Base-by-base conservation (phyloP, 192 early-diverging fungal species). In the Podila minutissima region DNA sequence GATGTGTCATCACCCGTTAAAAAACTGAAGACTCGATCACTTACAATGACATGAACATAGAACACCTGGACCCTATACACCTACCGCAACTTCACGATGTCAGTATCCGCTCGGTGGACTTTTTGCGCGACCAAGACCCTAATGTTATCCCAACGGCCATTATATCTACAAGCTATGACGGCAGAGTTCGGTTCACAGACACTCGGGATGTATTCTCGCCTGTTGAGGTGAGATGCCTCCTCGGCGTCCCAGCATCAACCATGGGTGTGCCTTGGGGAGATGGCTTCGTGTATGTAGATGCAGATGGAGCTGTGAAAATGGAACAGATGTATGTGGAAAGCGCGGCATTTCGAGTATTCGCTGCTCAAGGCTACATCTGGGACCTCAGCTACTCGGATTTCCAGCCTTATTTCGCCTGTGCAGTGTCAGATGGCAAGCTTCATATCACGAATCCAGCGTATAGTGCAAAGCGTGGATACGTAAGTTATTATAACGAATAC, bases 51-150 rank as follows among this genome's bases (percentile, higher is more conserved):
- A 13, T 55, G 19, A 20, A 5, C 20, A 64, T 53, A 78, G 75
- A 81, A 49, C 73, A 69, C 29, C 62, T 81, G 31, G 77, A 81
- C 33, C 77, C 77, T 1, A 69, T 73, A 17, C 53, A 60, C 58
- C 22, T 72, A n/a, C 77, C 71, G 15, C 77, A 81, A n/a, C 62
- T 81, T 5, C 77, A 81, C 48, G 77, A 81, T 32, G 77, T 81
- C 33, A 65, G 71, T 55, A 66, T 81, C 4, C 66, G 77, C 17
- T 49, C 59, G 17, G 62, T 81, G 8, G 77, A 81, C 62, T 81
- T 71, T 71, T 28, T 81, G 19, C 67, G 77, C 24, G 51, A 38
- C 35, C 17, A 26, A 8, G 77, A 81, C 35, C 53, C 71, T 2
- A 10, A 32, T 3, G 22, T 28, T 0, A 29, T 81, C n/a, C 77